phyloP scores from a whole-genome alignment of 768 basidiomycete genomes.

The Leucocoprinus birnbaumii region DNA sequence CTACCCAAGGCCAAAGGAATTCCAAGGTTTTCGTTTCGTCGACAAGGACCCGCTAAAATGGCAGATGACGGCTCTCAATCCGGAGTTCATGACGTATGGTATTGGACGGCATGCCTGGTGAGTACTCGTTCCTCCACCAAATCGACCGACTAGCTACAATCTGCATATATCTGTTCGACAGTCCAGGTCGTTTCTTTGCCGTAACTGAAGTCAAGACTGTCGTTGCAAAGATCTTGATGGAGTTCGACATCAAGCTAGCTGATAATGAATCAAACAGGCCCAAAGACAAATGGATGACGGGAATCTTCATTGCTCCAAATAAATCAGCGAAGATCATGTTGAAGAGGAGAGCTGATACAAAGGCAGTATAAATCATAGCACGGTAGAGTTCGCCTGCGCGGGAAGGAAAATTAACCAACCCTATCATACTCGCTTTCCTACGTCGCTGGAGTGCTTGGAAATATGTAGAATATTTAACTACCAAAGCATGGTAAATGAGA shows the following conservation, averaged over 20 bases:
- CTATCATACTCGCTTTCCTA: too few species aligned
- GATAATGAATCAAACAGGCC: constrained; percentile 5
- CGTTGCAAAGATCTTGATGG: constrained; percentile 39
- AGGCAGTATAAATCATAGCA: too few species aligned
- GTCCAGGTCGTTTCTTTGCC: constrained; percentile 43
- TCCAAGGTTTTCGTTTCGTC: constrained; percentile 40
- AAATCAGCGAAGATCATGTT: constrained; percentile 14
- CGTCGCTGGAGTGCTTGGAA: too few species aligned
- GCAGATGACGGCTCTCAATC: constrained; percentile 23
- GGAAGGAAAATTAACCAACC: too few species aligned
- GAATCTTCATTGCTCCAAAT: constrained; percentile 17
- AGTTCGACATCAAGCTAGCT: constrained; percentile 35
- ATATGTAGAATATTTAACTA: too few species aligned
- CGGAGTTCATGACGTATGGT: constrained; percentile 31
- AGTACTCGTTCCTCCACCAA: background rate
- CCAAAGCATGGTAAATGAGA: too few species aligned
- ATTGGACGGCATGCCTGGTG: constrained; percentile 30
- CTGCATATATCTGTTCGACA: background rate
- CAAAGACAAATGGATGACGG: constrained; percentile 4
- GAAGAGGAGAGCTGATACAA: constrained; percentile 6
- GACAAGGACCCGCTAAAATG: constrained; percentile 18
- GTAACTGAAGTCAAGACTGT: constrained; percentile 39
- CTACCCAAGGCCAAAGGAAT: constrained; percentile 30
- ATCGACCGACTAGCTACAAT: too few species aligned
- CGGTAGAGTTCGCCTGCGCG: too few species aligned